Base-by-base conservation (phyloP, 2,329 filamentous ascomycete species). In the Hypoxylon sp. region DNA sequence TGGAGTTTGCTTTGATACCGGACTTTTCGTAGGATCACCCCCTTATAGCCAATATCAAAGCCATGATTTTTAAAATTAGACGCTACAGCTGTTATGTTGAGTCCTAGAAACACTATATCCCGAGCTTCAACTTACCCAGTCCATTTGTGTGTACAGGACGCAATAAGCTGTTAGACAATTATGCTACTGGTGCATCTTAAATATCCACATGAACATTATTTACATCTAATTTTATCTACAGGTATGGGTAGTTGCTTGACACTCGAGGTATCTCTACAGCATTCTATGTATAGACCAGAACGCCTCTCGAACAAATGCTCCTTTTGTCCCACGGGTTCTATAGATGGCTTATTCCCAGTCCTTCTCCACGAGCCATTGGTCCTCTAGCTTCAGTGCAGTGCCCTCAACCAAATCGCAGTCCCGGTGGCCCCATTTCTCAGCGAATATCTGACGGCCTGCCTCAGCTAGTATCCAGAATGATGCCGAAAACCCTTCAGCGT, bases 381-480 rank as follows among this genome's bases (percentile, higher is more conserved):
- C 75, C 8, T 73, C 71, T 6, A 76, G 62, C 55, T 69, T 61
- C 10, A 77, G 60, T 14, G 75, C 75, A n/a, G 75, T 77, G 25
- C 71, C 73, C 22, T 72, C 40, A 3, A 74, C 72, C 1, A 77
- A 68, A 46, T 77, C 65, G 57, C 76, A 77, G 3, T 73, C 72
- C 13, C 63, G 72, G 48, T 77, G 76, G 7, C 76, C 76, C 75
- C 76, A 77, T 69, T 77, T 77, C 64, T 74, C 73, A 30, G 73
- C 69, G 66, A 76, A 77, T 7, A 83, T 77, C 65, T 79, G 77
- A n/a, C 78, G 74, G 0, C 84, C 85, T 17, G 82, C 80, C 69
- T 85, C 83, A 30, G 83, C 84, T 17, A 83, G 74, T 56, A 86
- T 77, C 63, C 81, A 79, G 62, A 86, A 81, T 1, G 78, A 82